phyloP scores from a whole-genome alignment of 1,139 yeast species.

The Blastobotrys serpentis region DNA sequence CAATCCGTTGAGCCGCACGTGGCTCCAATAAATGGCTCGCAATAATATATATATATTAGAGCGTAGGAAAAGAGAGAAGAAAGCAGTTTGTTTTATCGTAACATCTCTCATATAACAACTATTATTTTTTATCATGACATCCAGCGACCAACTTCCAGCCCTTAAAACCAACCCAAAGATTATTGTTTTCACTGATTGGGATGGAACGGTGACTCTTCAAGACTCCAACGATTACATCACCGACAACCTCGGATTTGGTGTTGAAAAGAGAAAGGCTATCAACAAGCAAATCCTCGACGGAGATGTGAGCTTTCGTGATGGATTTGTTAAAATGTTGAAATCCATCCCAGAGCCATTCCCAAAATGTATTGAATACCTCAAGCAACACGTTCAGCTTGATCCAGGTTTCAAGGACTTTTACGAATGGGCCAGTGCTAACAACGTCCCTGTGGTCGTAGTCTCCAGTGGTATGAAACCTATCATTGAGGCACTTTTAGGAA shows the following conservation, averaged over 20 bases:
- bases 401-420: slow-evolving; percentile 86
- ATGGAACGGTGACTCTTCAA: slow-evolving; percentile 90
- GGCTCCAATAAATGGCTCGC: too few species aligned
- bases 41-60: too few species aligned
- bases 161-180: slow-evolving; percentile 49
- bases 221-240: slow-evolving; percentile 92
- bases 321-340: slow-evolving; percentile 79
- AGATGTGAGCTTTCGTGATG: slow-evolving; percentile 66
- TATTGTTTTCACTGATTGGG: slow-evolving; percentile 94
- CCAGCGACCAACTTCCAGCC: slow-evolving; percentile 30
- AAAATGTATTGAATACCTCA: slow-evolving; percentile 65
- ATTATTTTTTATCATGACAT: slow-evolving; percentile 10
- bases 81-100: too few species aligned
- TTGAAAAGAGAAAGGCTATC: slow-evolving; percentile 59
- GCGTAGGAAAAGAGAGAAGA: too few species aligned
- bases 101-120: too few species aligned
- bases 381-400: slow-evolving; percentile 64
- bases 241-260: slow-evolving; percentile 85
- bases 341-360: slow-evolving; percentile 75
- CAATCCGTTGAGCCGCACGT: too few species aligned
- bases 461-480: slow-evolving; percentile 94
- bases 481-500: slow-evolving; percentile 69
- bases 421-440: slow-evolving; percentile 68
- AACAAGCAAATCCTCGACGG: slow-evolving; percentile 74
- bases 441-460: slow-evolving; percentile 71